Evolutionary conservation across 2,329 filamentous ascomycete species (phyloP), one percentile per base, ranked within the genome.

Genomic region (Penicillium sp.): DNA sequence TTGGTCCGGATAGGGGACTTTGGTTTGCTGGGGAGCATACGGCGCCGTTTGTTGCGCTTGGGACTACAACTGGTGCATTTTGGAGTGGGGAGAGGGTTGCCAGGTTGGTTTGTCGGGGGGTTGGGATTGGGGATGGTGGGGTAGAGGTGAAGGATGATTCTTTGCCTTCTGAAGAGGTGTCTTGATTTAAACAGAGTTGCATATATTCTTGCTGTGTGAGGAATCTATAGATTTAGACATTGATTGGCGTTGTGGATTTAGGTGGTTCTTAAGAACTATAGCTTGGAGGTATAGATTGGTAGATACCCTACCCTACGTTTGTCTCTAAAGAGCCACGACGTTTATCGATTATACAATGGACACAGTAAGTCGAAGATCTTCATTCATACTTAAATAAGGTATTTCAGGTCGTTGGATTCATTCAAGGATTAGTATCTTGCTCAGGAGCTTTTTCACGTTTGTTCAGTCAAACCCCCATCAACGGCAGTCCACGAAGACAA

Each of bases 21-120:
- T 95, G 89, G 89, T 75, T 95, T 57, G 89, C 89, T 0, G 89
- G 89, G 0, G 89, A 95, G 70, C 89, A 95, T 70, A 95, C 88
- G 21, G 84, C 88, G 48, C 89, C 90, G 4, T 95, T 95, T 72
- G 83, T 94, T 26, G 89, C 87, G 10, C 68, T 96, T 53, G 91
- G 90, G 0, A 96, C 90, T 4, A 86, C 84, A 12, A 94, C 88
- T 0, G 91, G 91, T 0, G 91, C 91, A 10, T 96, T 88, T 67
- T 95, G 88, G 88, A 88, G 86, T 65, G 90, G 90, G 1, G 88
- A 95, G 72, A 79, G 77, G 19, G 86, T 89, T 31, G 89, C 78
- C 1, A 77, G 74, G 65, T 79, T 82, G 62, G 58, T 74, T 40
- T 69, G 65, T 51, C 52, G 56, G 31, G 21, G 57, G 2, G 57